Evolutionary conservation across 1,284 basidiomycete genomes (phyloP).

Genomic region (Stygiomarasmius scandens): DNA sequence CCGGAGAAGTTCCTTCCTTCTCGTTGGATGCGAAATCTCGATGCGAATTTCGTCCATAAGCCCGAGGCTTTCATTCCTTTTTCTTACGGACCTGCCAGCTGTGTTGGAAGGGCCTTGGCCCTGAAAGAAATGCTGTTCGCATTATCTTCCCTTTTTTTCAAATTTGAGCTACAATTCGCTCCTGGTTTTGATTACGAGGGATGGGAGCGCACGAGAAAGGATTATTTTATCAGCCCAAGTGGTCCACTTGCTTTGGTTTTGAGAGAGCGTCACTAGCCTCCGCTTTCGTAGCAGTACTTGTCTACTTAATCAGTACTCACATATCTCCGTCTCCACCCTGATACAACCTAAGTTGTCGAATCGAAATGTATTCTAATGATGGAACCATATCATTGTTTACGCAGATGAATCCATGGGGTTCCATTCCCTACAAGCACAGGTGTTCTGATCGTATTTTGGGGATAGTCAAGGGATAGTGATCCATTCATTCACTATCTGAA

Average conservation of each 20-base stretch:
- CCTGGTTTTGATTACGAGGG: neutral
- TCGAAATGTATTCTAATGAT: too few species aligned
- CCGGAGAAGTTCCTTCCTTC: conserved; percentile 16
- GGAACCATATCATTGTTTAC: too few species aligned
- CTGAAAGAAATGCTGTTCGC: conserved; percentile 6
- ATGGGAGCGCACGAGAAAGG: conserved; percentile 3
- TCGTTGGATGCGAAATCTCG: conserved; percentile 22
- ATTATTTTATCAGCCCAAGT: conserved; percentile 12
- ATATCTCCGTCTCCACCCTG: too few species aligned
- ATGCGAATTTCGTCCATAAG: neutral
- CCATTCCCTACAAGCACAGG: too few species aligned
- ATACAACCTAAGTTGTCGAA: too few species aligned
- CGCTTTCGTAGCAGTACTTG: too few species aligned
- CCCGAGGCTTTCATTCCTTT: conserved; percentile 26
- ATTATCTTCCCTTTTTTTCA: neutral
- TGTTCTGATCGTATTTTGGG: too few species aligned
- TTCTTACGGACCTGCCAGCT: conserved; percentile 27
- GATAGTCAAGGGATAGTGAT: too few species aligned
- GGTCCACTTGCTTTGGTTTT: conserved; percentile 11
- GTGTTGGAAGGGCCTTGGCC: conserved; percentile 29
- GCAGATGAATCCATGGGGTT: too few species aligned
- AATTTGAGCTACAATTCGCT: conserved; percentile 6
- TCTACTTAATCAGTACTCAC: too few species aligned
- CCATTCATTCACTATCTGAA: too few species aligned
- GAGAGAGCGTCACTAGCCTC: conserved; percentile 27